Evolutionary conservation across 2,329 filamentous ascomycete species (phyloP), one percentile per base, ranked within the genome.

Genomic region (Cladosporium phlei): DNA sequence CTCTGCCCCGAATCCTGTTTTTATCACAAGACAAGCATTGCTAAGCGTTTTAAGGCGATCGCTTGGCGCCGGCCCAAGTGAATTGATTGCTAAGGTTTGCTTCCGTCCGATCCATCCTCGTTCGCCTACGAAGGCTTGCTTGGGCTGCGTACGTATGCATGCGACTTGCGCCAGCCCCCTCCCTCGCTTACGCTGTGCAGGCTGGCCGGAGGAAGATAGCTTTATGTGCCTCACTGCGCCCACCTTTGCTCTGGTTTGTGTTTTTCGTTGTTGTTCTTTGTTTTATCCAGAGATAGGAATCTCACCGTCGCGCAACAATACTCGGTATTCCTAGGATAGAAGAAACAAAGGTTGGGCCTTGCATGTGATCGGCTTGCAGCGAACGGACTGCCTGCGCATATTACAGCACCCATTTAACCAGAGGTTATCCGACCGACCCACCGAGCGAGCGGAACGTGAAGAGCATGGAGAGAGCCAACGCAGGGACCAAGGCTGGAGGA

Each of bases 11-110:
- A 43, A 43, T 32, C 39, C 29, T 43, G 39, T 33, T 43, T 33
- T 33, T 8, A 4, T 11, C 21, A 5, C 6, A 7, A 29, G 16
- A 34, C 22, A 45, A 37, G 30, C 42, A 34, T 20, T 37, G 42
- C 42, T 45, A 45, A 45, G 42, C 42, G 20, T 37, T 44, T 34
- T 33, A 25, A 32, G 21, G 32, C 3, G n/a, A 17, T 14, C 42
- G 42, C 42, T 45, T 45, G 42, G 42, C 42, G 21, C n/a, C 20
- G 24, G 5, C 20, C 29, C 37, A 17, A 19, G 37, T 25, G 22
- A 4, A 20, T 16, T 16, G 35, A 39, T n/a, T n/a, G n/a, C n/a
- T n/a, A 16, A 29, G 37, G 27, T 39, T 39, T 9, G 35, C 35
- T 40, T 10, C 17, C 12, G n/a, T 19, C 38, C 38, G 38, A 21